A percentile compares a stretch with the other conserved stretches of the same genome.
phyloP scores from a whole-genome alignment of 2,329 filamentous ascomycete genomes.

The Aspergillus sojae region DNA sequence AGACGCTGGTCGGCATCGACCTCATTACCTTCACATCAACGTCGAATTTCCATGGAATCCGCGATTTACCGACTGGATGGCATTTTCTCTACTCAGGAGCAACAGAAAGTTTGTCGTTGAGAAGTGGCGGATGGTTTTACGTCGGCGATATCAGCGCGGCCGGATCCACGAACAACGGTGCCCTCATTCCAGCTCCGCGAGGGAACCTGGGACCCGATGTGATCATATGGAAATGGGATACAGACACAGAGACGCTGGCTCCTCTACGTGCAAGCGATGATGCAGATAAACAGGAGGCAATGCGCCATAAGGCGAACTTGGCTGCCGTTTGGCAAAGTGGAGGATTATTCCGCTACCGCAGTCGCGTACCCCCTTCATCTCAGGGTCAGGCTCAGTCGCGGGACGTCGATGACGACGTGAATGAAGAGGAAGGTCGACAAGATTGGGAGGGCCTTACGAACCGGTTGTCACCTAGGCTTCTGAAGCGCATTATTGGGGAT shows the following conservation, averaged over 20 bases:
- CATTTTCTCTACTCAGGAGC: slow-evolving; percentile 66
- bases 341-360: slow-evolving; percentile 44
- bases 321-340: slow-evolving; percentile 59
- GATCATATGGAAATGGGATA: slow-evolving; percentile 58
- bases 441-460: slow-evolving; percentile 59
- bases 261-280: slow-evolving; percentile 36
- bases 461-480: slow-evolving; percentile 50
- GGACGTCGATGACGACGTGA: slow-evolving; percentile 28
- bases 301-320: slow-evolving; percentile 59
- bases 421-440: slow-evolving; percentile 45
- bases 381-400: slow-evolving; percentile 1
- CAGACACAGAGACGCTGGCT: slow-evolving; percentile 38
- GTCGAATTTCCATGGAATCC: slow-evolving; percentile 63
- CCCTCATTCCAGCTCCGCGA: slow-evolving; percentile 18
- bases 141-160: slow-evolving; percentile 43
- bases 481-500: slow-evolving; percentile 54
- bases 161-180: slow-evolving; percentile 17
- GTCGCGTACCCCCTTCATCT: slow-evolving; percentile 38
- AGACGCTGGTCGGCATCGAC: slow-evolving; percentile 55
- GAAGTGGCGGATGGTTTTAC: slow-evolving; percentile 65
- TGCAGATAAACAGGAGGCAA: slow-evolving; percentile 47
- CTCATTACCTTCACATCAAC: slow-evolving; percentile 65
- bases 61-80: slow-evolving; percentile 58
- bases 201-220: slow-evolving; percentile 45
- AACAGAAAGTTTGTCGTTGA: slow-evolving; percentile 60